Percentiles rank a stretch among this genome's conserved stretches.
phyloP scores from a whole-genome alignment of 192 early-diverging fungal genomes.

The Gigaspora rosea region DNA sequence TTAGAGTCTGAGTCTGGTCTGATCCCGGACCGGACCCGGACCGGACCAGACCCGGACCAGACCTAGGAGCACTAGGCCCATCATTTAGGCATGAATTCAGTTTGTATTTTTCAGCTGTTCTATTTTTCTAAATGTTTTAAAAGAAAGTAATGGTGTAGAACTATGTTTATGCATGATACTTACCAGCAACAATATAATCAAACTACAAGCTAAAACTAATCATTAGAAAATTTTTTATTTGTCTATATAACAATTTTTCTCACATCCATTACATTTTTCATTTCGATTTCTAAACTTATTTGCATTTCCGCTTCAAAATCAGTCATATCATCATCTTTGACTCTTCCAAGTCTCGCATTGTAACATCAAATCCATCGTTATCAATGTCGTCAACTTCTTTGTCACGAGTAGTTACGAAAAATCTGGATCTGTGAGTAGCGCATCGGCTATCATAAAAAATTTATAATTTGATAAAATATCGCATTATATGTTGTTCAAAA shows the following conservation, averaged over 20 bases:
- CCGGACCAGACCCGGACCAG: too few species aligned
- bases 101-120: constrained; percentile 45
- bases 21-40: too few species aligned
- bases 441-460: constrained; percentile 83
- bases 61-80: too few species aligned
- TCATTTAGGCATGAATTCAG: constrained; percentile 46
- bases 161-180: neutral
- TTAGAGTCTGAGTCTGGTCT: too few species aligned
- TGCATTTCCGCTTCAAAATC: constrained; percentile 51
- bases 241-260: constrained; percentile 60
- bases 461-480: too few species aligned
- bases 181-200: neutral
- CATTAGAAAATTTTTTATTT: constrained; percentile 61
- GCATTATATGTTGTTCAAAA: too few species aligned
- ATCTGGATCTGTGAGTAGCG: constrained; percentile 86
- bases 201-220: constrained; percentile 39
- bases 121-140: constrained; percentile 46
- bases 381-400: constrained; percentile 43
- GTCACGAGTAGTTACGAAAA: constrained; percentile 60
- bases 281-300: constrained; percentile 42
- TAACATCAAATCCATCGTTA: constrained; percentile 20
- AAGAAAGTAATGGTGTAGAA: neutral
- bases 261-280: constrained; percentile 54
- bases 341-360: constrained; percentile 41
- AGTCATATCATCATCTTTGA: constrained; percentile 35